Conservation (phyloP, 345 rosid species). For the Linum lewisii region DNA sequence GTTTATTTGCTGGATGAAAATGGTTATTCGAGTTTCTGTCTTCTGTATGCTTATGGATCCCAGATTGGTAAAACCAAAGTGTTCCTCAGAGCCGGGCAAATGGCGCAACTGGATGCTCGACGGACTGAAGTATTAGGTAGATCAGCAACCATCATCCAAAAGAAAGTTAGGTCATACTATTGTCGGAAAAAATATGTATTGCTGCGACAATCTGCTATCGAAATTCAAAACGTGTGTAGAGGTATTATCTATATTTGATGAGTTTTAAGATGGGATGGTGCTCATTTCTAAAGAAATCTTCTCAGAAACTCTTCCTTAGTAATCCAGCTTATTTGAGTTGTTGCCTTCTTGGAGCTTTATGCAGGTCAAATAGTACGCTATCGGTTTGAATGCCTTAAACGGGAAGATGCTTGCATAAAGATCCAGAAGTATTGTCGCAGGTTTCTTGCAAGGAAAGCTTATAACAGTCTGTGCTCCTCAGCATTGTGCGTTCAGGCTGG, state of each 20-base stretch:
- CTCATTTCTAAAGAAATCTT: background rate
- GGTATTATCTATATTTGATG: background rate
- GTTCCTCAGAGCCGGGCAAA: slow-evolving; percentile 10
- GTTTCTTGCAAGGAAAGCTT: slow-evolving; percentile 3
- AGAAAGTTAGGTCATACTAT: slow-evolving; percentile 5
- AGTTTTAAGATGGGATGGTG: background rate
- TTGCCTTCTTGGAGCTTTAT: background rate
- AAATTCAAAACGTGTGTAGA: slow-evolving; percentile 4
- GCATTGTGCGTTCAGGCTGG: background rate
- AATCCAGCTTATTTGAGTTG: background rate
- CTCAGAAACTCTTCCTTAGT: background rate
- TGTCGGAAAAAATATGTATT: slow-evolving; percentile 5
- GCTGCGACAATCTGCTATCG: slow-evolving; percentile 6
- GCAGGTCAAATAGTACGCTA: background rate
- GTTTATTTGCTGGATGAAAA: background rate
- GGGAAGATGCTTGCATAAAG: slow-evolving; percentile 6
- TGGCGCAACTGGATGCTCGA: slow-evolving; percentile 10
- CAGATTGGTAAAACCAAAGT: slow-evolving; percentile 9
- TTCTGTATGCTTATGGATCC: background rate
- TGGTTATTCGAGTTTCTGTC: background rate
- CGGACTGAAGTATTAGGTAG: slow-evolving; percentile 9
- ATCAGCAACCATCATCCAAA: slow-evolving; percentile 9
- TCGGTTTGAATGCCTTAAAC: slow-evolving; percentile 2
- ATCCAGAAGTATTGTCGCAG: slow-evolving; percentile 9
- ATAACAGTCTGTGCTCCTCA: slow-evolving; percentile 2